Base-by-base conservation (phyloP, 345 rosid species). In the Tarenaya hassleriana region DNA sequence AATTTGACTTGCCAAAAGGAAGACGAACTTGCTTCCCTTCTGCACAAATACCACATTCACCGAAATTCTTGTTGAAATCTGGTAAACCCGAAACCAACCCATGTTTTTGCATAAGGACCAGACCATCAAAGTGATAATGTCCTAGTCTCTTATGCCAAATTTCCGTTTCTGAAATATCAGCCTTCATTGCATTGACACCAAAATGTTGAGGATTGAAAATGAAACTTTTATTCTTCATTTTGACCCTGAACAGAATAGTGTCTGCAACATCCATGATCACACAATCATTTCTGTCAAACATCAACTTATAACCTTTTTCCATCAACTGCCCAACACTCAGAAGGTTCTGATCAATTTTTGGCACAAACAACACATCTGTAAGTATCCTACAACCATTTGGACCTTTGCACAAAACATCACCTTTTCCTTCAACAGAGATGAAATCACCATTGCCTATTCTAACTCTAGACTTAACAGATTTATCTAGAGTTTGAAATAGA, bases 131-230 rank as follows among this genome's bases (percentile, higher is more conserved):
- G n/a, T 27, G 29, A 13, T 0, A 49, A 15, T 49, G 53, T 1
- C 38, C 53, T 1, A 49, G 19, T 15, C 53, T 49, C 7, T 32
- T 49, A 8, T 49, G 37, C 19, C 38, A 29, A 3, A 49, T 0
- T 48, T 48, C 9, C 11, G 6, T 4, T 0, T 13, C 15, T 16
- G 5, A 1, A 1, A 16, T 29, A 21, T 7, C 37, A 12, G 7
- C 16, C 34, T 2, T 16, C 40, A 7, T 39, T 9, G 47, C 57
- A 3, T 31, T 47, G 3, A 56, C 64, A 38, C 42, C 52, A n/a
- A n/a, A n/a, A n/a, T 0, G 17, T 20, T 6, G 34, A 13, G 15
- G 3, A n/a, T n/a, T n/a, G n/a, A n/a, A n/a, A n/a, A 13, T 4
- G 5, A 31, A 49, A 29, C 10, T 19, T 29, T 15, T 18, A 16